phyloP scores from a whole-genome alignment of 139 green algal genomes.

The Chlorella sp. region DNA sequence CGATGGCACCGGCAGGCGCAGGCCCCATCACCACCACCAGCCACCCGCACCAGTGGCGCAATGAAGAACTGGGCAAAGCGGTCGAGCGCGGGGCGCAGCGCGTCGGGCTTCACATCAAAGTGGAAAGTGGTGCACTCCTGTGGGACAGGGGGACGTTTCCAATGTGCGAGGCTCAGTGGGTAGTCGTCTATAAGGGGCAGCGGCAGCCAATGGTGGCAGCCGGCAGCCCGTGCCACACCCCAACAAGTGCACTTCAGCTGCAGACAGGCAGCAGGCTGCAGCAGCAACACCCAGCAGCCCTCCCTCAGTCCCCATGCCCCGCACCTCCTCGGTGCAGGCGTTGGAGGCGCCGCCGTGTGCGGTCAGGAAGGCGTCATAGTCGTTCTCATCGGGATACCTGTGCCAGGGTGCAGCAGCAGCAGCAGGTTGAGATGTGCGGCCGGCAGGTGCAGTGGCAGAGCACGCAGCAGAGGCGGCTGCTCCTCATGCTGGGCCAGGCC shows the following conservation, averaged over 20 bases:
- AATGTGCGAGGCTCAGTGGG: no score
- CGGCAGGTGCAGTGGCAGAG: no score
- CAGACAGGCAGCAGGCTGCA: neutral
- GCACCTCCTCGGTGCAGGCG: slow-evolving; percentile 93
- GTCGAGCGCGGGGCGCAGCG: slow-evolving; percentile 86
- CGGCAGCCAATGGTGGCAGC: no score
- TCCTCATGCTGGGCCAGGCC: no score
- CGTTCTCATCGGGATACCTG: slow-evolving; percentile 94
- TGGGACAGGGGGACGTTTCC: no score
- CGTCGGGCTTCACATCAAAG: slow-evolving; percentile 75
- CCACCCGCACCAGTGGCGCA: slow-evolving; percentile 69
- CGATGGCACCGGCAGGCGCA: no score
- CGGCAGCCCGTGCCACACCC: neutral
- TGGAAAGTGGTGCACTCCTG: slow-evolving; percentile 74
- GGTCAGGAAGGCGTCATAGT: slow-evolving; percentile 94
- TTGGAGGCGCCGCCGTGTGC: slow-evolving; percentile 90
- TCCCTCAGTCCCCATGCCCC: neutral
- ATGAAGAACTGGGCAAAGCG: slow-evolving; percentile 97
- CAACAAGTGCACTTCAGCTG: neutral
- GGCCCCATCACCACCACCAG: no score
- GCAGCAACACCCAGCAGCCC: neutral
- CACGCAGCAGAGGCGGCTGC: no score
- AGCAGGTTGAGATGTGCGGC: no score
- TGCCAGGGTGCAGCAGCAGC: no score
- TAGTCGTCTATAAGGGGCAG: no score